Percentiles rank a stretch among this genome's conserved stretches.
Conservation (phyloP, 306 rosid species). For the Alnus glutinosa region DNA sequence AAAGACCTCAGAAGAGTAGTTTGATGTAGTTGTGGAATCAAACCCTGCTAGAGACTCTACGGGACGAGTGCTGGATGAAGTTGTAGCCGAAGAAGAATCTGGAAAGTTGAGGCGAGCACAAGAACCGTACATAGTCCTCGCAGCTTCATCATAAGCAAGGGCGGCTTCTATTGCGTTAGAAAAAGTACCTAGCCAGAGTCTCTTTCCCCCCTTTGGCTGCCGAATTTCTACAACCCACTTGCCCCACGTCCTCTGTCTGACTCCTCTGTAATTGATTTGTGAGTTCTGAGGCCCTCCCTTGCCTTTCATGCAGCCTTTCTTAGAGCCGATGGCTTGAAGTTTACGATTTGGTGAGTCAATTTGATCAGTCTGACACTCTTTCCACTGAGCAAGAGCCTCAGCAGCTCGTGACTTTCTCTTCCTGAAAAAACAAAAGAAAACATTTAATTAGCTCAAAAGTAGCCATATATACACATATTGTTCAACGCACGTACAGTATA, state of each 20-base stretch:
- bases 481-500: too few relatives aligned
- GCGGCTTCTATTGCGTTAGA: conserved; percentile 72
- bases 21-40: conserved; percentile 42
- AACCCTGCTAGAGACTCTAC: conserved; percentile 39
- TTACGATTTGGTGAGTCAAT: conserved; percentile 41
- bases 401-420: conserved; percentile 75
- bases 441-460: too few relatives aligned
- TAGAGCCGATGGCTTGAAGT: conserved; percentile 78
- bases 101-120: conserved; percentile 78
- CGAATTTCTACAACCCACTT: too few relatives aligned
- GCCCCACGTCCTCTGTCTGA: too few relatives aligned
- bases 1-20: conserved; percentile 66
- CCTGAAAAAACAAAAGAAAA: conserved; percentile 33
- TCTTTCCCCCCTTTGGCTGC: not conserved
- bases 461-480: too few relatives aligned
- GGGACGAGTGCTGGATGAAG: conserved; percentile 41
- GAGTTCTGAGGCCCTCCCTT: conserved; percentile 41
- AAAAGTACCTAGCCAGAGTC: conserved; percentile 85
- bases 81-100: conserved; percentile 29
- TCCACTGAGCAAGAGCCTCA: conserved; percentile 78
- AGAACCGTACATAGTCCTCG: conserved; percentile 76
- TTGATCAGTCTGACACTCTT: conserved; percentile 40
- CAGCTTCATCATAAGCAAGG: conserved; percentile 78
- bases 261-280: too few relatives aligned
- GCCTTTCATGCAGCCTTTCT: conserved; percentile 97